Evolutionary conservation across 2,329 filamentous ascomycete species (phyloP).

Genomic region (Samsoniella hepiali): DNA sequence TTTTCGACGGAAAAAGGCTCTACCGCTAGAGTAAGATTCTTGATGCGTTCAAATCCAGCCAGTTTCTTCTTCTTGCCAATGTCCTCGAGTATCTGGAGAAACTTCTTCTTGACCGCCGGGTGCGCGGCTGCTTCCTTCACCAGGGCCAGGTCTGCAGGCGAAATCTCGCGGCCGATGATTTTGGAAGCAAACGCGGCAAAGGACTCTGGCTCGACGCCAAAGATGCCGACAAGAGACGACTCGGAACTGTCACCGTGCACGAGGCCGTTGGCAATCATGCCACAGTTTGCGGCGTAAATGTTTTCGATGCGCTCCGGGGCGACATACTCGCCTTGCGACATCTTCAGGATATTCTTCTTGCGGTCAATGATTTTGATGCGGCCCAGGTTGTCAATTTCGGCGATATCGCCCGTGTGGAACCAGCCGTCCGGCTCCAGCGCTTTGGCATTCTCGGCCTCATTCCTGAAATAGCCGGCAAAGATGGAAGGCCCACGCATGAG

Average conservation of each 20-base stretch:
- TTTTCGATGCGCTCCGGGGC: constrained; percentile 97
- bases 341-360: constrained; percentile 98
- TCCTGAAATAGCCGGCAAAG: constrained; percentile 88
- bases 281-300: constrained; percentile 79
- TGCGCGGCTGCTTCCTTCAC: constrained; percentile 66
- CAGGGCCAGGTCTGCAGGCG: constrained; percentile 60
- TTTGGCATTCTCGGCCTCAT: constrained; percentile 81
- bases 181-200: constrained; percentile 81
- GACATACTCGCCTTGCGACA: constrained; percentile 96
- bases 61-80: constrained; percentile 84
- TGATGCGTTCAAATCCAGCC: constrained; percentile 84
- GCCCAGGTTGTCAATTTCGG: constrained; percentile 76
- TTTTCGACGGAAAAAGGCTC: constrained; percentile 95
- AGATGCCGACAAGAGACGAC: constrained; percentile 77
- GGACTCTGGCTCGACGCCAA: constrained; percentile 79
- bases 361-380: constrained; percentile 93
- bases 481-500: constrained; percentile 75
- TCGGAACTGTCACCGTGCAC: constrained; percentile 88
- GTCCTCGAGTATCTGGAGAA: constrained; percentile 73
- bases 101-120: constrained; percentile 67
- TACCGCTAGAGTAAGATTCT: constrained; percentile 68
- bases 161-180: constrained; percentile 66
- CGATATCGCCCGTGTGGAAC: constrained; percentile 96
- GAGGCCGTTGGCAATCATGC: constrained; percentile 74
- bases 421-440: constrained; percentile 83